phyloP scores from a whole-genome alignment of 2,329 filamentous ascomycete species.

The Calonectria fujianensis region DNA sequence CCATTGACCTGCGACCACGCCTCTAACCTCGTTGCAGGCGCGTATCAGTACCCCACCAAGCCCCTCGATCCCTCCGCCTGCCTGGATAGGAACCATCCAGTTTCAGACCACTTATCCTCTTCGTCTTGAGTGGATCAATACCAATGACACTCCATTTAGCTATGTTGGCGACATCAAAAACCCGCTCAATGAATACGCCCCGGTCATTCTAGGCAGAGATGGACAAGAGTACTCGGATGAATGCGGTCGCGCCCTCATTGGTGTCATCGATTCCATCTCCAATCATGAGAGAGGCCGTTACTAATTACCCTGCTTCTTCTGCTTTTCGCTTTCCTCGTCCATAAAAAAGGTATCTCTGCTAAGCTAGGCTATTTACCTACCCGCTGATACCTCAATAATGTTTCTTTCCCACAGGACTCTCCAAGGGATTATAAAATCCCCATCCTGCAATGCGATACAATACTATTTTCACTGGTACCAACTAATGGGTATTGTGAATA shows the following conservation, averaged over 20 bases:
- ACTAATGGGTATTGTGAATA: no score
- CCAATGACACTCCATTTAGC: neutral
- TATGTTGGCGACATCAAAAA: neutral
- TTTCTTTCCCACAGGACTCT: neutral
- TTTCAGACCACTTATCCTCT: conserved; percentile 9
- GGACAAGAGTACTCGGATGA: conserved; percentile 25
- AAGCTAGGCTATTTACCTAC: neutral
- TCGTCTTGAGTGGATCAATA: conserved; percentile 14
- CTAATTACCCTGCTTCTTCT: conserved; percentile 9
- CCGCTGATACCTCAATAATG: neutral
- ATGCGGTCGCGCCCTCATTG: conserved; percentile 6
- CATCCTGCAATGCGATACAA: no score
- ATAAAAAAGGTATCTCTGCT: neutral
- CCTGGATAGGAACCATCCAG: neutral
- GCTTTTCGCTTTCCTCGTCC: neutral
- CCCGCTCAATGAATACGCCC: neutral
- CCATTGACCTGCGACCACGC: neutral
- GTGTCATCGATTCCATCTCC: neutral
- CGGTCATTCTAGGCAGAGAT: conserved; percentile 6
- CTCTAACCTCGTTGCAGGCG: neutral
- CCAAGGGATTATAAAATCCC: neutral
- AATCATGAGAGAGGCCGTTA: neutral
- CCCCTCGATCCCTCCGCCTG: neutral
- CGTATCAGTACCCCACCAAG: neutral
- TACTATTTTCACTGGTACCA: no score